Evolutionary conservation across 495 filamentous ascomycete genomes (phyloP).

Genomic region (Thermochaetoides thermophila): DNA sequence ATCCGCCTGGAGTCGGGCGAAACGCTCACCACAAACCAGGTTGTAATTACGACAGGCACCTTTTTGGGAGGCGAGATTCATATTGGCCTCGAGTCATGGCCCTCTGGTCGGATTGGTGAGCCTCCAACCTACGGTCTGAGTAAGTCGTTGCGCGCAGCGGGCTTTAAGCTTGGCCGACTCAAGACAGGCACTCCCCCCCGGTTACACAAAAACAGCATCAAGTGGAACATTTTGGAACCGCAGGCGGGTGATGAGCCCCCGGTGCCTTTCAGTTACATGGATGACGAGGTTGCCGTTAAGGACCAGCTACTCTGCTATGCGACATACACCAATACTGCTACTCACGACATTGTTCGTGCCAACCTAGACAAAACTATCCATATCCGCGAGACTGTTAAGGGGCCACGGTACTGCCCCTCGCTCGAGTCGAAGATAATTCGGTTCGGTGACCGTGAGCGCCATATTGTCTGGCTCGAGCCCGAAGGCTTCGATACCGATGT

Average conservation of each 20-base stretch:
- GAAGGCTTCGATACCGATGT: slow-evolving; percentile 86
- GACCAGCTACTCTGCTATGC: slow-evolving; percentile 72
- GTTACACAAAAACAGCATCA: slow-evolving; percentile 67
- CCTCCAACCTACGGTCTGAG: slow-evolving; percentile 86
- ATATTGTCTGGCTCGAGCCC: slow-evolving; percentile 92
- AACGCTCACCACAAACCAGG: slow-evolving; percentile 61
- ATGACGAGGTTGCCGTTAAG: slow-evolving; percentile 55
- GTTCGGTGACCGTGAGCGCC: slow-evolving; percentile 60
- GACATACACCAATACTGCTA: slow-evolving; percentile 67
- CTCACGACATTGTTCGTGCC: slow-evolving; percentile 71
- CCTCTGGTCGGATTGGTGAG: slow-evolving; percentile 86
- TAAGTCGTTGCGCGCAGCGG: slow-evolving; percentile 77
- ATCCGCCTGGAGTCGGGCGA: slow-evolving; percentile 82
- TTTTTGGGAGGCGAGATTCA: slow-evolving; percentile 96
- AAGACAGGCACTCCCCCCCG: slow-evolving; percentile 95
- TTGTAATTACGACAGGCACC: slow-evolving; percentile 91
- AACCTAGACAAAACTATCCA: slow-evolving; percentile 91
- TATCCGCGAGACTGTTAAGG: slow-evolving; percentile 88
- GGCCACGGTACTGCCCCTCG: slow-evolving; percentile 89
- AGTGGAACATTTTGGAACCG: slow-evolving; percentile 53
- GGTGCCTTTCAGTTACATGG: slow-evolving; percentile 81
- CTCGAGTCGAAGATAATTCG: slow-evolving; percentile 89
- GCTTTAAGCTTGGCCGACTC: slow-evolving; percentile 78
- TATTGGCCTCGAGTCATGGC: slow-evolving; percentile 71
- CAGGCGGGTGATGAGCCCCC: slow-evolving; percentile 79